These are phyloP conservation scores for Ilyonectria robusta DNA, from an alignment of 2,329 filamentous ascomycete species.

Conservation along the genomic window DNA sequence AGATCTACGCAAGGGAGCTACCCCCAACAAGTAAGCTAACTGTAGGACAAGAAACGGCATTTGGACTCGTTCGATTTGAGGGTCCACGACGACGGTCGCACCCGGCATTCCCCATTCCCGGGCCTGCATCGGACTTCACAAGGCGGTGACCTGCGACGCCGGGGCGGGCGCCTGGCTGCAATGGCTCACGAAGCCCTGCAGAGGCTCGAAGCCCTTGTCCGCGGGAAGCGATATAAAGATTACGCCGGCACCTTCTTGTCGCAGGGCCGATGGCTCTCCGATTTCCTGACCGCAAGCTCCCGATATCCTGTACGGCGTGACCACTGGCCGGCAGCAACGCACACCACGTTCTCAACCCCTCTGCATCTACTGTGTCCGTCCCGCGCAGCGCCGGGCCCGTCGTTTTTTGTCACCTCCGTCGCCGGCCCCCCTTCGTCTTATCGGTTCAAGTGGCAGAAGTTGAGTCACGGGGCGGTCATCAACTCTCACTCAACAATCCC, in stretches of 20 bases:
- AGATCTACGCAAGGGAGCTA: constrained; percentile 17
- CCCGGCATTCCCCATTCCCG: constrained; percentile 18
- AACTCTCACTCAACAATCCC: background rate
- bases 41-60: constrained; percentile 4
- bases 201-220: constrained; percentile 10
- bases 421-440: background rate
- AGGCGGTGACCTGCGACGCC: constrained; percentile 22
- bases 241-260: constrained; percentile 6
- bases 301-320: constrained; percentile 7
- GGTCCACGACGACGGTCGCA: constrained; percentile 10
- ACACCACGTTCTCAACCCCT: constrained; percentile 5
- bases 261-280: background rate
- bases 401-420: background rate
- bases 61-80: constrained; percentile 22
- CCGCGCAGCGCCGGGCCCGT: background rate
- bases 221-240: constrained; percentile 33
- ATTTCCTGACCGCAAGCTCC: constrained; percentile 4
- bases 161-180: background rate
- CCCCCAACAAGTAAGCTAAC: background rate
- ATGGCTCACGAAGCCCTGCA: background rate
- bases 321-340: background rate
- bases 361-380: background rate
- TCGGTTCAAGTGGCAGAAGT: background rate
- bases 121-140: constrained; percentile 24
- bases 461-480: background rate